Evolutionary conservation across 1,284 basidiomycete species (phyloP), one percentile per base, ranked within the genome.

Genomic region (Dichomitus squalens): DNA sequence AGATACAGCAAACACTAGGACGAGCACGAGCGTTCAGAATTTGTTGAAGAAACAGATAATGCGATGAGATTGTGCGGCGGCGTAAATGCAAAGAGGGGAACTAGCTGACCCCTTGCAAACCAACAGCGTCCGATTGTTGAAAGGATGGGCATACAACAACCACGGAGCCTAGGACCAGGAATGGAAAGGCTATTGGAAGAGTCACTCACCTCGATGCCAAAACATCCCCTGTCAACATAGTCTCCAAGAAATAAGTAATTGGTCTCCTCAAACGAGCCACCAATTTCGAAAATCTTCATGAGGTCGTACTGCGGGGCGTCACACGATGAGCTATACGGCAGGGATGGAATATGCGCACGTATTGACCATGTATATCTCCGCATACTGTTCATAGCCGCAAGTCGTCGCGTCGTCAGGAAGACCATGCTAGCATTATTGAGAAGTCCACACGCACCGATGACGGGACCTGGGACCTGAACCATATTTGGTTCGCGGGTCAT

Each of bases 331-430:
- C 31, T 16, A 33, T 16, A 40, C 29, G 25, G 41, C 27, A 61
- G 33, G n/a, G 11, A 20, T 11, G 33, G 16, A 27, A 50, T 14
- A 18, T 18, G 76, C 92, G 76, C 76, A 96, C 94, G 76, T 96
- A 99, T 90, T 99, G 96, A 8, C 96, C 96, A 72, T 99, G 96
- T 53, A 98, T 96, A 77, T 99, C 96, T 49, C 96, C 96, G 70
- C 94, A 96, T 61, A 98, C 95, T 95, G 64, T 35, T 53, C 29
- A 5, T 44, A 36, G 49, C 49, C 52, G 2, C 23, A 11, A 7
- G 27, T 6, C 27, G 16, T 4, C 4, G 5, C 5, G n/a, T 14
- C 18, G 12, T 31, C 29, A 47, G 29, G 44, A 47, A 57, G n/a
- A n/a, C n/a, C 41, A 18, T 23, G 2, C 25, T 29, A 16, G 41